These are phyloP conservation scores for Xylaria bambusicola DNA, from an alignment of 495 filamentous ascomycete species.

Conservation along the genomic window DNA sequence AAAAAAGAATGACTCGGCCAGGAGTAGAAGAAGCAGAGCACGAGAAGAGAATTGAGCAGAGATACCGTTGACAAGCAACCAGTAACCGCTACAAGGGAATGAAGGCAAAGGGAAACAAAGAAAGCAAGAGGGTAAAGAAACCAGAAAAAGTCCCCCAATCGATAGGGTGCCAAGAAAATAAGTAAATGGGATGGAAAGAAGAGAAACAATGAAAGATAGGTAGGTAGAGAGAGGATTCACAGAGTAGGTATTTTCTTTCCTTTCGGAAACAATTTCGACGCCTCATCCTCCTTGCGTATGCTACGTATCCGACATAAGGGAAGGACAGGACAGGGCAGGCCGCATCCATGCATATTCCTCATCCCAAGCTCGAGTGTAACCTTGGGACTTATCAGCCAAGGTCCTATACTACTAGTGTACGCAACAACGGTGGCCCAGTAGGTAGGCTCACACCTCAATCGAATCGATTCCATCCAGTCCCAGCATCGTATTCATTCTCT, in stretches of 20 bases:
- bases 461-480: slow-evolving; percentile 6
- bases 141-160: neutral
- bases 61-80: slow-evolving; percentile 7
- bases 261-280: too few relatives aligned
- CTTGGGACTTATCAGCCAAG: too few relatives aligned
- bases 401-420: too few relatives aligned
- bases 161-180: neutral
- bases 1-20: slow-evolving; percentile 10
- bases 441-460: too few relatives aligned
- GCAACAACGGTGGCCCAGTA: too few relatives aligned
- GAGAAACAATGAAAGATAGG: neutral
- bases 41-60: neutral
- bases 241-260: too few relatives aligned
- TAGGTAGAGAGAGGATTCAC: neutral
- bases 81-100: neutral
- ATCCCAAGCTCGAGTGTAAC: too few relatives aligned
- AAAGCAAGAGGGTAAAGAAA: neutral
- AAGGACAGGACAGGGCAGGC: too few relatives aligned
- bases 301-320: too few relatives aligned
- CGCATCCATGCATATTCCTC: too few relatives aligned
- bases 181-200: neutral
- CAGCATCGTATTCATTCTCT: too few relatives aligned
- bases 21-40: slow-evolving; percentile 7
- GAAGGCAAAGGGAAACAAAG: neutral
- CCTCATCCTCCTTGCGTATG: too few relatives aligned